Base-by-base conservation (phyloP, 2,329 filamentous ascomycete species). In the Talaromyces amestolkiae region DNA sequence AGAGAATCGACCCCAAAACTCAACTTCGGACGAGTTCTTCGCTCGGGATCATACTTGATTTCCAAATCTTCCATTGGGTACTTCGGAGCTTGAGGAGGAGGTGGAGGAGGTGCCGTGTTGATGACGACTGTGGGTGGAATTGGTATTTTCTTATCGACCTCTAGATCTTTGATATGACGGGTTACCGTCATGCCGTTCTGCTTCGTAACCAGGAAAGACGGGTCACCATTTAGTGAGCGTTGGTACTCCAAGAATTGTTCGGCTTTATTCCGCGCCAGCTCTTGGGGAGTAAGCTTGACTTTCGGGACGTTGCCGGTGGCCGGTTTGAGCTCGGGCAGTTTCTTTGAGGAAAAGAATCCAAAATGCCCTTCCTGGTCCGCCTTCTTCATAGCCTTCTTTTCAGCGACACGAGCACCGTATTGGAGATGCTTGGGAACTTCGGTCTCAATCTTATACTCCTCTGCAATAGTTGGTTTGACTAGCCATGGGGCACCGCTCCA, bases 401-500 rank as follows among this genome's bases (percentile, higher is more conserved):
- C 90, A 39, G 89, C 86, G 13, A 91, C 82, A 76, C 92, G 93
- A 69, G 86, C 91, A 69, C 94, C 92, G 75, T 96, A 89, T 62
- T 89, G 89, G 17, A 97, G 83, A 73, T 96, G 90, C 61, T 88
- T 85, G 7, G 95, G 95, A 13, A 98, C 87, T 62, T 92, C 88
- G n/a, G 88, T 93, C 67, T 92, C 89, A 68, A 99, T 95, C 68
- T 92, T 89, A 77, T 95, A 97, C 68, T 89, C 85, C 54, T 87
- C 87, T 0, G 95, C 95, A 66, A 96, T 88, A 63, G 92, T 89
- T 41, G 90, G 86, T 79, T 96, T 97, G 19, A 98, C 94, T 64
- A 96, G 82, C 95, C 95, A 99, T 0, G 95, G 94, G 0, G 95
- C 95, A n/a, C 94, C 94, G 67, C 89, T 94, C 92, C 93, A 98